Evolutionary conservation across 2,329 filamentous ascomycete genomes (phyloP).

Genomic region (Claviceps lovelessii): DNA sequence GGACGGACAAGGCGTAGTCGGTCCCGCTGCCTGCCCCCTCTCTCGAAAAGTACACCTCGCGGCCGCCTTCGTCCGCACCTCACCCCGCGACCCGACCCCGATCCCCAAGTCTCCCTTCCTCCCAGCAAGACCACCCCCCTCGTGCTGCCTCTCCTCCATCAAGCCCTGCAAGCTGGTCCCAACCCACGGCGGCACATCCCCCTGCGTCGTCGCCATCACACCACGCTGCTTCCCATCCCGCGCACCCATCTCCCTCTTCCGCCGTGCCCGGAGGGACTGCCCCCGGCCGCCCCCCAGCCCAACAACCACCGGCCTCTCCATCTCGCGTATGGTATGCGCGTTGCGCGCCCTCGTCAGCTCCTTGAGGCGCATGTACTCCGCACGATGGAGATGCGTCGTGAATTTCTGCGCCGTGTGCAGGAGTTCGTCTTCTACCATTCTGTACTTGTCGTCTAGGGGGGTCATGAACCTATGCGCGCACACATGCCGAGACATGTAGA

Average conservation of each 20-base stretch:
- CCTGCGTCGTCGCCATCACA: not conserved
- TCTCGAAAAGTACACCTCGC: slow-evolving; percentile 10
- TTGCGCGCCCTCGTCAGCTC: slow-evolving; percentile 39
- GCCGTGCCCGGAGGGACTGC: slow-evolving; percentile 7
- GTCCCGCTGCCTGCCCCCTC: not conserved
- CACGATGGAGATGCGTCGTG: slow-evolving; percentile 62
- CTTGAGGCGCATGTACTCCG: slow-evolving; percentile 59
- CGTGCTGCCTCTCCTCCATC: slow-evolving; percentile 25
- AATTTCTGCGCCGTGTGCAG: slow-evolving; percentile 51
- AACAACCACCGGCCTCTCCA: slow-evolving; percentile 35
- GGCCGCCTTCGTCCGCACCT: not conserved
- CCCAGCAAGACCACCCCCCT: slow-evolving; percentile 8
- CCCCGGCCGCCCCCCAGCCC: slow-evolving; percentile 14
- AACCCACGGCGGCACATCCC: slow-evolving; percentile 10
- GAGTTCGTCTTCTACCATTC: slow-evolving; percentile 78
- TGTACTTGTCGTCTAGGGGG: slow-evolving; percentile 58
- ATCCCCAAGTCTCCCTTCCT: slow-evolving; percentile 10
- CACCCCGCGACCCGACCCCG: not conserved
- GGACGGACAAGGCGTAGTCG: not conserved
- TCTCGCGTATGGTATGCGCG: slow-evolving; percentile 33
- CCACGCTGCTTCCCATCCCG: slow-evolving; percentile 14
- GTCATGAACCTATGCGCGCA: slow-evolving; percentile 38
- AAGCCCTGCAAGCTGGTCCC: slow-evolving; percentile 26
- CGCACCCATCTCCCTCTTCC: slow-evolving; percentile 10
- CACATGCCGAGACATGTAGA: no score